Percentiles rank a stretch among this genome's conserved stretches.
These are phyloP conservation scores for Trichoderma afroharzianum DNA, from an alignment of 2,329 filamentous ascomycete genomes.

Conservation along the genomic window DNA sequence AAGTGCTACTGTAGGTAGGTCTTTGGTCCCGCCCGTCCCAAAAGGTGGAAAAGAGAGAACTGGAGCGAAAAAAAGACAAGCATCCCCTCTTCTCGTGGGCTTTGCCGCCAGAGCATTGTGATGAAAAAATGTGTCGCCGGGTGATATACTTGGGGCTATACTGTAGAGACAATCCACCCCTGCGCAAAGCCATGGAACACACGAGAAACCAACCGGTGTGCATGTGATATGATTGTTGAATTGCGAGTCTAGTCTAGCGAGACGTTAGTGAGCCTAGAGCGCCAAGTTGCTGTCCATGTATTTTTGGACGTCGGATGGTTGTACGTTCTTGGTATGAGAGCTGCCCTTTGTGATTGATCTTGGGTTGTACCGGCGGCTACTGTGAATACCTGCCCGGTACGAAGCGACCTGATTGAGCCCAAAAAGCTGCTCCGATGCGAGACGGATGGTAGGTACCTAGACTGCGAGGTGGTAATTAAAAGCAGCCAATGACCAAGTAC, in stretches of 20 bases:
- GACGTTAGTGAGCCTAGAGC: neutral
- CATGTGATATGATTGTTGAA: neutral
- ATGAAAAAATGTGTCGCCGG: neutral
- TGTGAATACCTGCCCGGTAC: neutral
- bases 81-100: neutral
- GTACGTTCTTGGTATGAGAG: neutral
- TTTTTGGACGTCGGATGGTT: neutral
- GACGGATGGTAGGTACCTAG: neutral
- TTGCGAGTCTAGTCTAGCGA: neutral
- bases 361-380: neutral
- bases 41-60: neutral
- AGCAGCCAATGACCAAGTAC: neutral
- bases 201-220: neutral
- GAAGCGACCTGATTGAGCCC: neutral
- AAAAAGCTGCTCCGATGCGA: neutral
- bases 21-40: neutral
- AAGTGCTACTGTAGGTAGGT: neutral
- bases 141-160: neutral
- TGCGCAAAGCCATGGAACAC: neutral
- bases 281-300: neutral
- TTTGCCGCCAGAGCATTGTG: conserved; percentile 4
- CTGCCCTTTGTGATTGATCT: neutral
- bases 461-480: neutral
- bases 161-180: neutral
- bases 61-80: neutral